A percentile compares a stretch with the other conserved stretches of the same genome.
Evolutionary conservation across 805 yeast species (phyloP).

Genomic region (Millerozyma miso): DNA sequence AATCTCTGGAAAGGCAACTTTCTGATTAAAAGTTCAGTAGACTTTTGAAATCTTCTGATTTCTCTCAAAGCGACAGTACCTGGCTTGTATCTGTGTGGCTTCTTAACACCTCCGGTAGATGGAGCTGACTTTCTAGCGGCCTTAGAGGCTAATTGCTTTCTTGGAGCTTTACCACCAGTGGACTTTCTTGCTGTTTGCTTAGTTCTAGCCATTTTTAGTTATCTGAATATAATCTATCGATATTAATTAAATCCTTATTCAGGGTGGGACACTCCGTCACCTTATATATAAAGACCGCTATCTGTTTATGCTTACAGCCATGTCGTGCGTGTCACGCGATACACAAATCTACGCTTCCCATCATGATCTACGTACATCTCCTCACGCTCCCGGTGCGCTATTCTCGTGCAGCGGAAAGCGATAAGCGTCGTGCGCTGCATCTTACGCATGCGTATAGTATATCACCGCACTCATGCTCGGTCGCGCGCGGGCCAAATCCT

Average conservation of each 20-base stretch:
- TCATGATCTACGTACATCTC: background rate
- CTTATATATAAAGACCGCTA: background rate
- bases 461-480: too few species aligned
- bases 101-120: constrained; percentile 48
- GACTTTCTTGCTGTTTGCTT: constrained; percentile 50
- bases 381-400: background rate
- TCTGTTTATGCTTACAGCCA: background rate
- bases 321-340: background rate
- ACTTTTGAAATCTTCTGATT: constrained; percentile 48
- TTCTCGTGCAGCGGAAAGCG: background rate
- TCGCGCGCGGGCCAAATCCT: too few species aligned
- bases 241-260: too few species aligned
- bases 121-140: constrained; percentile 51
- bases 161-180: constrained; percentile 50
- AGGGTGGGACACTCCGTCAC: background rate
- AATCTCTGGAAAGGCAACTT: constrained; percentile 49
- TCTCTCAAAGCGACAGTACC: constrained; percentile 52
- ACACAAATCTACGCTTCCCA: background rate
- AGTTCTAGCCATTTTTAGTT: constrained; percentile 48
- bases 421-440: background rate
- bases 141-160: constrained; percentile 49
- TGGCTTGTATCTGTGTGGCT: constrained; percentile 51
- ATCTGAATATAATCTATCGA: too few species aligned
- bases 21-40: constrained; percentile 46
- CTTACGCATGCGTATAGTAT: too few species aligned